Conservation (phyloP, 2,329 filamentous ascomycete species). For the Aquanectria penicillioides region DNA sequence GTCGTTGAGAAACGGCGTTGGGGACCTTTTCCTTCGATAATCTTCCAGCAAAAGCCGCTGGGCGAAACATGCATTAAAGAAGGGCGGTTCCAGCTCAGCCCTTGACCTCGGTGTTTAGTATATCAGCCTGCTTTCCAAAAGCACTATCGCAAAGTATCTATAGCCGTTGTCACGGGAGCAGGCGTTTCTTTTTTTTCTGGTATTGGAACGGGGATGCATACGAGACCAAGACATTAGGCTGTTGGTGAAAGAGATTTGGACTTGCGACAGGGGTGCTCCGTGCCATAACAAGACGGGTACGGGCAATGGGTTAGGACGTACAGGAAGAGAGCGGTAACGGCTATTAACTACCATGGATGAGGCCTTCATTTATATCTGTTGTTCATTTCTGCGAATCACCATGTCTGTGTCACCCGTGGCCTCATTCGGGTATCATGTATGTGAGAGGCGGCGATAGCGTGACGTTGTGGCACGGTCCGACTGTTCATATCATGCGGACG, state of each 20-base stretch:
- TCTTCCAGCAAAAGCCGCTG: constrained; percentile 9
- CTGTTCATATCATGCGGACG: too few species aligned
- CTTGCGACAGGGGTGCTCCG: constrained; percentile 10
- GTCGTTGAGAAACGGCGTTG: constrained; percentile 66
- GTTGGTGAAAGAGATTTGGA: constrained; percentile 21
- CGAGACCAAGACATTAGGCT: constrained; percentile 13
- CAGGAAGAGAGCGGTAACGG: neutral
- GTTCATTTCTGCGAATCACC: constrained; percentile 9
- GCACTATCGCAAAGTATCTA: constrained; percentile 24
- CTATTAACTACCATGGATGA: constrained; percentile 6
- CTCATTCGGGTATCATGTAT: neutral
- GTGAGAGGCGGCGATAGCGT: neutral
- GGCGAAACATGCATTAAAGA: constrained; percentile 14
- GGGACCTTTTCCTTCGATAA: constrained; percentile 69
- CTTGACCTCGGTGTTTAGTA: constrained; percentile 21
- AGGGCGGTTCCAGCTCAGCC: constrained; percentile 7
- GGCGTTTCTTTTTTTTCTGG: constrained; percentile 21
- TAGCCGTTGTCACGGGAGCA: constrained; percentile 17
- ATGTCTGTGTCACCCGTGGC: neutral
- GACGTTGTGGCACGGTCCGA: neutral
- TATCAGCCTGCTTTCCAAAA: constrained; percentile 18
- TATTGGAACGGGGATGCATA: constrained; percentile 20
- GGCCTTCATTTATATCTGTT: constrained; percentile 17
- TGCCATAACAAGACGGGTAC: constrained; percentile 9
- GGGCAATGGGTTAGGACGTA: constrained; percentile 21